Evolutionary conservation across 2,329 filamentous ascomycete genomes (phyloP).

Genomic region (Venturia asperata): DNA sequence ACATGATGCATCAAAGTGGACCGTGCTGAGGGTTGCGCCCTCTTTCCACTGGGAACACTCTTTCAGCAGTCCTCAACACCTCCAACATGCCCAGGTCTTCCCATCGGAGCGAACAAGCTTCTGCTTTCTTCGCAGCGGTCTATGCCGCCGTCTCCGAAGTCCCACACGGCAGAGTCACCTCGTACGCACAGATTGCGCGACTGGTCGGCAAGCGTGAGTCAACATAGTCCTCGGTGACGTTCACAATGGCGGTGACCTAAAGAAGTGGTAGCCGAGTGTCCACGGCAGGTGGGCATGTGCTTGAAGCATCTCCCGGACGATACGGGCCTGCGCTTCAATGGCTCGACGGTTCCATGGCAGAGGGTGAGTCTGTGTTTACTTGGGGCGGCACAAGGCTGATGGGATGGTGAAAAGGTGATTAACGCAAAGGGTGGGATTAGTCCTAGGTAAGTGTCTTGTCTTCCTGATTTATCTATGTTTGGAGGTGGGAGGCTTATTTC

Average conservation of each 20-base stretch:
- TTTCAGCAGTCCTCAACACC: background rate
- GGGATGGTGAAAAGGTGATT: constrained; percentile 38
- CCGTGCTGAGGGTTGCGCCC: background rate
- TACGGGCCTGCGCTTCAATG: constrained; percentile 54
- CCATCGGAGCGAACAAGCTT: constrained; percentile 53
- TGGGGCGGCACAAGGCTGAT: background rate
- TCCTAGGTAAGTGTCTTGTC: constrained; percentile 53
- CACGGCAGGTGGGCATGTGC: constrained; percentile 77
- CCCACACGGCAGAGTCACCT: constrained; percentile 74
- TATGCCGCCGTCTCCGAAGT: constrained; percentile 82
- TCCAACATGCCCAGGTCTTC: background rate
- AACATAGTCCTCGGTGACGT: constrained; percentile 2
- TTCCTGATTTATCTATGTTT: constrained; percentile 22
- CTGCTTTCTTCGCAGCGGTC: constrained; percentile 67
- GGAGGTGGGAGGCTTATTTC: constrained; percentile 13
- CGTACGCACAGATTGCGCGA: constrained; percentile 73
- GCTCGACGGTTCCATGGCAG: constrained; percentile 85
- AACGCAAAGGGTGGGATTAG: constrained; percentile 83
- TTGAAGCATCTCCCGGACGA: constrained; percentile 68
- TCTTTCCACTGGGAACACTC: background rate
- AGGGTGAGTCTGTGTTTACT: constrained; percentile 46
- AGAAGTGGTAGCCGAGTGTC: constrained; percentile 24
- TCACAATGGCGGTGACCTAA: background rate
- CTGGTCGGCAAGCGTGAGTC: constrained; percentile 64
- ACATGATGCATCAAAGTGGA: background rate